Conservation (phyloP, 2,329 filamentous ascomycete species). For the Myriosclerotinia duriaeana region DNA sequence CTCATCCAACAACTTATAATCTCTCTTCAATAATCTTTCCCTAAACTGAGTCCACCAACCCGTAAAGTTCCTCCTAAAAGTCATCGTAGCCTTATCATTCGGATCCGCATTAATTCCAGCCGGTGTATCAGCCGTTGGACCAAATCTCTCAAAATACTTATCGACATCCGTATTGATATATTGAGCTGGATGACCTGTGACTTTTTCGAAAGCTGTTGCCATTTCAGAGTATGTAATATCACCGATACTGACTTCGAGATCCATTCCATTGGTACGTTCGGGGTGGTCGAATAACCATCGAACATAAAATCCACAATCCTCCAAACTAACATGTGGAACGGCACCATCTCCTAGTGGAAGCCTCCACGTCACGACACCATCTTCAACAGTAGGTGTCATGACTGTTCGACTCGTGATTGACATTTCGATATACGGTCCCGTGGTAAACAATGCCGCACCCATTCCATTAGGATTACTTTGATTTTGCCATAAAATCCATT, state of each 20-base stretch:
- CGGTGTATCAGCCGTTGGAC: conserved; percentile 32
- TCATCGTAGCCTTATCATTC: conserved; percentile 44
- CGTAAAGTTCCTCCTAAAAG: conserved; percentile 49
- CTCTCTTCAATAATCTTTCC: conserved; percentile 46
- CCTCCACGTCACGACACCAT: conserved; percentile 46
- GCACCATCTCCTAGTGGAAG: conserved; percentile 46
- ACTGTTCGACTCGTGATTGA: conserved; percentile 42
- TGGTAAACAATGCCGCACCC: conserved; percentile 45
- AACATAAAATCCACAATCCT: conserved; percentile 50
- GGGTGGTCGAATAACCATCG: conserved; percentile 51
- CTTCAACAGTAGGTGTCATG: conserved; percentile 45
- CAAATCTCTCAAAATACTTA: conserved; percentile 39
- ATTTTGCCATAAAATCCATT: conserved; percentile 49
- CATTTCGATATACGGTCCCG: conserved; percentile 51
- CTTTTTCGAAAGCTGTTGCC: conserved; percentile 45
- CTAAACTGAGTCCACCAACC: conserved; percentile 52
- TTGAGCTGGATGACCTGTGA: conserved; percentile 46
- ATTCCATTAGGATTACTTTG: conserved; percentile 40
- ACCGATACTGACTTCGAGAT: conserved; percentile 48
- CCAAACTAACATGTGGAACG: conserved; percentile 46
- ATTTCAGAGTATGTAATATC: conserved; percentile 45
- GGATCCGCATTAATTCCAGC: conserved; percentile 42
- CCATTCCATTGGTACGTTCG: conserved; percentile 46
- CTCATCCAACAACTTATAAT: conserved; percentile 52
- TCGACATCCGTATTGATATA: conserved; percentile 44